phyloP scores from a whole-genome alignment of 148 eudicot species.

The Vaccinium corymbosum region DNA sequence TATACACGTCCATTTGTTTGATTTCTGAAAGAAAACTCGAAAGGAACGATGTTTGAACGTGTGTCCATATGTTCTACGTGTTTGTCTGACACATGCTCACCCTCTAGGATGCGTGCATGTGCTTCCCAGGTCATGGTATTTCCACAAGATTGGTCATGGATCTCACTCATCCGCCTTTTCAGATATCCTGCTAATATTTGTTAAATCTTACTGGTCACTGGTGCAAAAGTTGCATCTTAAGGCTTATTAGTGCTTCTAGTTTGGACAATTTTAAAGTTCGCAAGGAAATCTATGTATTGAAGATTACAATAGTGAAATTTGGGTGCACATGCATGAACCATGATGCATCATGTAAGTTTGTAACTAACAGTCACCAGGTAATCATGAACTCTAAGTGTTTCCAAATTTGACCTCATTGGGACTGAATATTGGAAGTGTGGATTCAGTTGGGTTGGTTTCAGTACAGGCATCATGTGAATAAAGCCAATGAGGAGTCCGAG shows the following conservation, averaged over 20 bases:
- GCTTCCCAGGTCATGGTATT: background rate
- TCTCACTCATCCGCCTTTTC: background rate
- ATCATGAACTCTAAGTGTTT: background rate
- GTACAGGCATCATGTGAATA: background rate
- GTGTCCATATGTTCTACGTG: background rate
- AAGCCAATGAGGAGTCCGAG: background rate
- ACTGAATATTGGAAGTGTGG: background rate
- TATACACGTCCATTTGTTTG: too few species aligned
- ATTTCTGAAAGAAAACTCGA: background rate
- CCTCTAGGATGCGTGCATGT: background rate
- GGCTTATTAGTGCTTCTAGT: background rate
- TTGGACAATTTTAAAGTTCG: background rate
- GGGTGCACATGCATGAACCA: background rate
- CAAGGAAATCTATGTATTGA: background rate
- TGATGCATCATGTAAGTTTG: slow-evolving; percentile 1
- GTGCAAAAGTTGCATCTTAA: background rate
- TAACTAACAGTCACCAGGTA: background rate
- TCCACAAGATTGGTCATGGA: background rate
- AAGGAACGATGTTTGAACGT: background rate
- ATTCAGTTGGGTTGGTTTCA: background rate
- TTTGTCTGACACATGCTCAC: background rate
- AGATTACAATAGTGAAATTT: background rate
- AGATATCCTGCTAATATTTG: background rate
- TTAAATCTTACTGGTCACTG: background rate
- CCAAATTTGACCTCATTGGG: background rate